phyloP scores from a whole-genome alignment of 176 grass and related monocot genomes.

The Oryza brachyantha region DNA sequence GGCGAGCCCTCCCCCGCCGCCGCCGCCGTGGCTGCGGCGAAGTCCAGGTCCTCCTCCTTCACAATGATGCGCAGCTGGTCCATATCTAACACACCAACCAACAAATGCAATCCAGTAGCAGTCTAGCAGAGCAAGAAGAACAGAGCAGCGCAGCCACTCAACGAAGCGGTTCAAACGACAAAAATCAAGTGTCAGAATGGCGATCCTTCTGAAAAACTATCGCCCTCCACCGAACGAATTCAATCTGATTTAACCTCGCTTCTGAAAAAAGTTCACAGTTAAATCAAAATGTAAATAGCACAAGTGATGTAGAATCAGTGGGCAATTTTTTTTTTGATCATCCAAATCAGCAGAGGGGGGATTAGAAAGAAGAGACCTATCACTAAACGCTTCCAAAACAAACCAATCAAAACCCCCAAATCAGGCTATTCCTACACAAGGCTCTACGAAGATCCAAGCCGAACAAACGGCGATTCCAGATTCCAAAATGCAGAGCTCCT shows the following conservation, averaged over 20 bases:
- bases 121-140: not conserved
- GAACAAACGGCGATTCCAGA: not conserved
- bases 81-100: slow-evolving; percentile 9
- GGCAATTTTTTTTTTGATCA: too few relatives aligned
- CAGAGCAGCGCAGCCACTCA: not conserved
- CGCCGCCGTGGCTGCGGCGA: slow-evolving; percentile 12
- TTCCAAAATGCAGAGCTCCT: not conserved
- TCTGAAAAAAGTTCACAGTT: not conserved
- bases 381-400: not conserved
- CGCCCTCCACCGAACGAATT: not conserved
- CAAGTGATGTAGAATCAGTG: too few relatives aligned
- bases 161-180: not conserved
- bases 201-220: not conserved
- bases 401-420: not conserved
- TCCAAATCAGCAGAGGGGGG: not conserved
- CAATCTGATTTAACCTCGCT: not conserved
- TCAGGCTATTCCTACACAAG: not conserved
- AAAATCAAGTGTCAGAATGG: not conserved
- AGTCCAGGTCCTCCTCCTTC: slow-evolving; percentile 48
- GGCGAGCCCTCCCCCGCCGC: slow-evolving; percentile 17
- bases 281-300: not conserved
- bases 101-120: not conserved
- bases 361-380: not conserved
- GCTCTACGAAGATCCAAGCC: not conserved
- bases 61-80: slow-evolving; percentile 36